These are phyloP conservation scores for Rhamnella rubrinervis DNA, from an alignment of 331 rosid genomes.

Conservation along the genomic window DNA sequence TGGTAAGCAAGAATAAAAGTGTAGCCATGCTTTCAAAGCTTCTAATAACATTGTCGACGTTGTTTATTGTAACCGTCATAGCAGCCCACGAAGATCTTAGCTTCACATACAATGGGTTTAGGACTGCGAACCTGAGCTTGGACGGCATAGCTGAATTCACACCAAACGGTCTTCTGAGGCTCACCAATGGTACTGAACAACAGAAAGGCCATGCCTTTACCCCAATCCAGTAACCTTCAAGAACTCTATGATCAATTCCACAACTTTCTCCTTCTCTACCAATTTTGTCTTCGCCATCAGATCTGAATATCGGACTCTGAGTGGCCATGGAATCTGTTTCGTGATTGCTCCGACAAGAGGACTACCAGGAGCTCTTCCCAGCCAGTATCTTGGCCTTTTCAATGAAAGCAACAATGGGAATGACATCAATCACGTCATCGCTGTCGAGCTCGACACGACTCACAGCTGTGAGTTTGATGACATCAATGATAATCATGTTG, in stretches of 20 bases:
- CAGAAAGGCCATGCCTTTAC: conserved; percentile 23
- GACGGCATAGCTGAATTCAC: not conserved
- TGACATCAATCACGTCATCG: conserved; percentile 23
- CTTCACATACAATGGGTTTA: conserved; percentile 7
- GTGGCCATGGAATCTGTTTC: conserved; percentile 41
- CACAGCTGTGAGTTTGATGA: conserved; percentile 14
- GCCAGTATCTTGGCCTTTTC: conserved; percentile 32
- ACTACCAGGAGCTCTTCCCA: conserved; percentile 17
- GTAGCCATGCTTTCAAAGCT: too few relatives aligned
- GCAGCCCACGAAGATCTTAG: conserved; percentile 16
- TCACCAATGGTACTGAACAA: conserved; percentile 18
- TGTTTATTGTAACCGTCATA: not conserved
- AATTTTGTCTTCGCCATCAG: conserved; percentile 32
- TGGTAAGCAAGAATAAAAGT: too few relatives aligned
- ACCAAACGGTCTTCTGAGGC: conserved; percentile 23
- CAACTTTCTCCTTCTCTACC: conserved; percentile 31
- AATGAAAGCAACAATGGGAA: conserved; percentile 19
- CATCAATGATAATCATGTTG: conserved; percentile 43
- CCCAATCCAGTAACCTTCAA: conserved; percentile 30
- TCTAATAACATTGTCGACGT: too few relatives aligned
- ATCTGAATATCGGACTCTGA: not conserved
- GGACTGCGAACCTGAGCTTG: not conserved
- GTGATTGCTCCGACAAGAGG: conserved; percentile 32
- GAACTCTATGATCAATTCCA: conserved; percentile 1
- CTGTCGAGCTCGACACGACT: conserved; percentile 37